phyloP scores from a whole-genome alignment of 139 green algal genomes.

The Spirogloea muscicola region DNA sequence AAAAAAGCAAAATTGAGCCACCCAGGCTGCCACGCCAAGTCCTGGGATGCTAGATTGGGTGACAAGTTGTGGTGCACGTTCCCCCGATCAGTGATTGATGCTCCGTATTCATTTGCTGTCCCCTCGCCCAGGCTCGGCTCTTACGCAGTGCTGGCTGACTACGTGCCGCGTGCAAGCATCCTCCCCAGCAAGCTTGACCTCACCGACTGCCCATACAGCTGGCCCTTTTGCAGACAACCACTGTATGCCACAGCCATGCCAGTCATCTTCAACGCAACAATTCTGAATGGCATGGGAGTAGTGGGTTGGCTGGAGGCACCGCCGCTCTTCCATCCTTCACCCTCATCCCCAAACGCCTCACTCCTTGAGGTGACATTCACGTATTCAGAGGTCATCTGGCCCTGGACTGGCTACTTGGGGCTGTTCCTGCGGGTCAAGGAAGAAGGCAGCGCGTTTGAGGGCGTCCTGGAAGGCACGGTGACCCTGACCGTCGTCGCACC shows the following conservation, averaged over 20 bases:
- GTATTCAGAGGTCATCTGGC: conserved; percentile 79
- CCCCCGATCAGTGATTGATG: no score
- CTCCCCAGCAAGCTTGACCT: conserved; percentile 77
- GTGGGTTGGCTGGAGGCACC: conserved; percentile 61
- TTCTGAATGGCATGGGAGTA: conserved; percentile 93
- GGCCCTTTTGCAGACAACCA: conserved; percentile 86
- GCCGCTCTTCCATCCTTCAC: conserved; percentile 37
- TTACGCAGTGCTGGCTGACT: conserved; percentile 62
- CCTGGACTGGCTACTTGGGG: conserved; percentile 87
- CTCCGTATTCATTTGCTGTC: no score
- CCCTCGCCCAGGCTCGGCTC: no score
- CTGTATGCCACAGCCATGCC: conserved; percentile 70
- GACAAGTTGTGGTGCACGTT: no score
- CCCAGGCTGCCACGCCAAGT: no score
- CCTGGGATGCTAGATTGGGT: no score
- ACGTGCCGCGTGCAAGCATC: conserved; percentile 80
- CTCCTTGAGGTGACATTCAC: conserved; percentile 83
- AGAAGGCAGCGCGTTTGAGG: conserved; percentile 47
- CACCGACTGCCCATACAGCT: conserved; percentile 91
- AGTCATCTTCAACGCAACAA: conserved; percentile 90
- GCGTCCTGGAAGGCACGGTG: conserved; percentile 48
- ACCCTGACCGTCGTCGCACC: conserved; percentile 72
- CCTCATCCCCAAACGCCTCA: background rate
- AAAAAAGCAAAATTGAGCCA: no score
- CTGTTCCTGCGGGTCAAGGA: conserved; percentile 76